These are phyloP conservation scores for Papilionanthe hybrid DNA, from an alignment of 116 monocot species.

Conservation along the genomic window DNA sequence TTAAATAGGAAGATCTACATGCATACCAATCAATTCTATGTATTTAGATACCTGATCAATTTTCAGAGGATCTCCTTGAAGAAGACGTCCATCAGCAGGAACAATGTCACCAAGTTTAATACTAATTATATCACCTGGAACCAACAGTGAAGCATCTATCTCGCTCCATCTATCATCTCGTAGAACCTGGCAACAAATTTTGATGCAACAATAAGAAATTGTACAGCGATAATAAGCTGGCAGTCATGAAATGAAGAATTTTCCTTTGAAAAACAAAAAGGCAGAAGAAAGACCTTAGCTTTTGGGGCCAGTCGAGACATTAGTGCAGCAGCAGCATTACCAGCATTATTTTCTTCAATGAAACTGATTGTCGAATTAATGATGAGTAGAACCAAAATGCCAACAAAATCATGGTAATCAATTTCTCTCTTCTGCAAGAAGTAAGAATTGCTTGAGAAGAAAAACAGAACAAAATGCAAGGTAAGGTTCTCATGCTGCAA, in stretches of 20 bases:
- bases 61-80: constrained; percentile 47
- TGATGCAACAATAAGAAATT: background rate
- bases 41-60: constrained; percentile 39
- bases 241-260: background rate
- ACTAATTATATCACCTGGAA: constrained; percentile 47
- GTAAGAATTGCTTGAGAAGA: background rate
- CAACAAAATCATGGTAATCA: constrained; percentile 45
- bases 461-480: background rate
- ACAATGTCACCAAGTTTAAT: constrained; percentile 54
- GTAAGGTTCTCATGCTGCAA: background rate
- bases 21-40: background rate
- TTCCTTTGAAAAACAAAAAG: background rate
- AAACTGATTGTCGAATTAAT: constrained; percentile 62
- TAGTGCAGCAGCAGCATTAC: constrained; percentile 57
- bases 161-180: constrained; percentile 40
- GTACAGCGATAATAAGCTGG: background rate
- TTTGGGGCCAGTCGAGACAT: constrained; percentile 54
- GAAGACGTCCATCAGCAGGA: constrained; percentile 56
- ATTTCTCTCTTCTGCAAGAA: constrained; percentile 22
- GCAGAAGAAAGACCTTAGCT: constrained; percentile 33
- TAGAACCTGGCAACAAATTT: constrained; percentile 23
- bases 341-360: constrained; percentile 60
- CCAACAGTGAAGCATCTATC: constrained; percentile 41
- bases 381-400: constrained; percentile 33
- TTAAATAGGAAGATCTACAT: background rate